Percentiles rank a stretch among this genome's conserved stretches.
phyloP scores from a whole-genome alignment of 768 basidiomycete genomes.

The Amylocystis lapponica region DNA sequence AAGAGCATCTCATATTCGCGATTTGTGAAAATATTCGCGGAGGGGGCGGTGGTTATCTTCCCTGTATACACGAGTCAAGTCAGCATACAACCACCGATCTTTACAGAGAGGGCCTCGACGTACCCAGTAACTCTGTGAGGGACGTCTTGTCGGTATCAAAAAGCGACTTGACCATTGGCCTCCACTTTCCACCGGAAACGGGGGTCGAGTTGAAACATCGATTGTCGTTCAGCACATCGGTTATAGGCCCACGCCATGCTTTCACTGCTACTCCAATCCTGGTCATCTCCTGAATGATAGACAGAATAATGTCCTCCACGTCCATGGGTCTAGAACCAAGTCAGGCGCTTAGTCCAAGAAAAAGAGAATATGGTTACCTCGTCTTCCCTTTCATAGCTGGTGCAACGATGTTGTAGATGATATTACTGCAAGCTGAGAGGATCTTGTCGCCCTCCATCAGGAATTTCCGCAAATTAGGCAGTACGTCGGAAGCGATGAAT shows the following conservation, averaged over 20 bases:
- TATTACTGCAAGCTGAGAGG: constrained; percentile 69
- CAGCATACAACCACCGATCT: constrained; percentile 11
- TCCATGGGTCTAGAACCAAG: constrained; percentile 59
- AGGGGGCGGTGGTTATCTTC: constrained; percentile 77
- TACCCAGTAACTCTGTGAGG: constrained; percentile 79
- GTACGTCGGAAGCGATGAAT: constrained; percentile 60
- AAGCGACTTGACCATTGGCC: constrained; percentile 67
- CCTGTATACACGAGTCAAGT: constrained; percentile 36
- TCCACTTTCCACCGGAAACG: constrained; percentile 59
- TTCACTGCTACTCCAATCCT: constrained; percentile 72
- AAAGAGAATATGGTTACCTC: constrained; percentile 44
- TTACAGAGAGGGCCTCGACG: constrained; percentile 14
- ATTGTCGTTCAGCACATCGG: constrained; percentile 79
- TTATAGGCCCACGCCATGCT: constrained; percentile 76
- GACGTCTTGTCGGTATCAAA: constrained; percentile 86
- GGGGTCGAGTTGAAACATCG: constrained; percentile 78
- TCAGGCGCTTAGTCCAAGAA: background rate
- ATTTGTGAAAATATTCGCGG: constrained; percentile 95
- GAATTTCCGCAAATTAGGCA: constrained; percentile 76
- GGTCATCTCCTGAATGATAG: constrained; percentile 74
- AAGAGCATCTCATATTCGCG: constrained; percentile 89
- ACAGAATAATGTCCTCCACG: constrained; percentile 58
- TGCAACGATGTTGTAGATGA: constrained; percentile 77
- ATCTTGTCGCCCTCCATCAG: constrained; percentile 83
- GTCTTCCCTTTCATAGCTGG: constrained; percentile 76